Percentiles rank a stretch among this genome's conserved stretches.
phyloP scores from a whole-genome alignment of 225 moss, liverwort and hornwort genomes.

The Thuidium tamariscinum region DNA sequence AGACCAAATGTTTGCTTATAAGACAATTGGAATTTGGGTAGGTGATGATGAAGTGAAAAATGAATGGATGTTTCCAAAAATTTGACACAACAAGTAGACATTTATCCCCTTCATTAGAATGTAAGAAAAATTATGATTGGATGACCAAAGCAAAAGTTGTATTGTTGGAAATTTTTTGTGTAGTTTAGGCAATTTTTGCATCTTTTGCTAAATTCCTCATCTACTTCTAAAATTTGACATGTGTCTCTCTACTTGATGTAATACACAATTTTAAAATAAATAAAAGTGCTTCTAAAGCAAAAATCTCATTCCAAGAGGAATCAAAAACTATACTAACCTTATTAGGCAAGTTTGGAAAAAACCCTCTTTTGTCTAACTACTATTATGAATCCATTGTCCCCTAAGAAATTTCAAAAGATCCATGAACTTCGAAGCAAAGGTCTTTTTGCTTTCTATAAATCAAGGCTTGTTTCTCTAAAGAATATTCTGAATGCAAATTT shows the following conservation, averaged over 20 bases:
- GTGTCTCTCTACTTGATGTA: neutral
- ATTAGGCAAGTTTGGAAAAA: neutral
- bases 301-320: neutral
- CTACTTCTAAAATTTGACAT: too few species aligned
- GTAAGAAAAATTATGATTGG: rapidly evolving
- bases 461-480: rapidly evolving
- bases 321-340: neutral
- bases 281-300: too few species aligned
- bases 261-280: too few species aligned
- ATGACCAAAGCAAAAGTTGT: rapidly evolving
- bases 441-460: neutral
- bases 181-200: neutral
- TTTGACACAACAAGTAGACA: neutral
- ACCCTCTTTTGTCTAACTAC: too few species aligned
- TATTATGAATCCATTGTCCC: rapidly evolving
- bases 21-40: neutral
- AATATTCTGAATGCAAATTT: neutral
- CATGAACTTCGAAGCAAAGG: neutral
- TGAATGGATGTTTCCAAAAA: rapidly evolving
- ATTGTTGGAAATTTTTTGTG: rapidly evolving
- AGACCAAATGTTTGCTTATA: neutral
- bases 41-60: neutral
- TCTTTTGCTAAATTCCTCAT: neutral
- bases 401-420: neutral
- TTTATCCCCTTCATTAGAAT: rapidly evolving